Evolutionary conservation across 2,329 filamentous ascomycete genomes (phyloP).

Genomic region (Chaetomium globosum): DNA sequence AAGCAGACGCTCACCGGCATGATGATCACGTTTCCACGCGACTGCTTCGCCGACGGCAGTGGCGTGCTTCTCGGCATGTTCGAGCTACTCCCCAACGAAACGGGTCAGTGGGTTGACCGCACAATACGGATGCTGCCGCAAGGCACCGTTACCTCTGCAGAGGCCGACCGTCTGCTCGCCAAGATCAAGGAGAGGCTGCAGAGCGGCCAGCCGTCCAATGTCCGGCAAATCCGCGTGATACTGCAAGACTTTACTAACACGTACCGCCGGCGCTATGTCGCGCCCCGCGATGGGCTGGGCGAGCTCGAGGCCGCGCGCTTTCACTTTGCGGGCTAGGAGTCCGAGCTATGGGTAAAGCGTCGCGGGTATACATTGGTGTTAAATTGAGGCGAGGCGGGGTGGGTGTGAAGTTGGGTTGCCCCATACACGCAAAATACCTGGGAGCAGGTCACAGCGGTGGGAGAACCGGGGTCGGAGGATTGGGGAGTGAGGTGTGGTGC

Average conservation of each 20-base stretch:
- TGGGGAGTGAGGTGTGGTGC: neutral
- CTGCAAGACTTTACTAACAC: slow-evolving; percentile 96
- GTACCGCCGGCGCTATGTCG: slow-evolving; percentile 90
- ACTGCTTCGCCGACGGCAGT: slow-evolving; percentile 93
- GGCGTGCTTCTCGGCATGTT: slow-evolving; percentile 90
- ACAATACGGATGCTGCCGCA: slow-evolving; percentile 82
- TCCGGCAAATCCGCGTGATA: slow-evolving; percentile 78
- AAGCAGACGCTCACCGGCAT: slow-evolving; percentile 93
- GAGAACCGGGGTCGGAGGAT: neutral
- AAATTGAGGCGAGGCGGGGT: neutral
- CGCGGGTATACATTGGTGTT: neutral
- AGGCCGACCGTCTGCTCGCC: slow-evolving; percentile 77
- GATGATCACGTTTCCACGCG: slow-evolving; percentile 98
- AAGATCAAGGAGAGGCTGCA: slow-evolving; percentile 79
- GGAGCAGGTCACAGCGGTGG: neutral
- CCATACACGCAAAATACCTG: neutral
- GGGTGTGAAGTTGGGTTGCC: neutral
- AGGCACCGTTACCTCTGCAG: slow-evolving; percentile 76
- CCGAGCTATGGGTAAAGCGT: neutral
- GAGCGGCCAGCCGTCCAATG: slow-evolving; percentile 60
- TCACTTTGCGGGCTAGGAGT: slow-evolving; percentile 65
- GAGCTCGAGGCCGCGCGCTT: slow-evolving; percentile 85
- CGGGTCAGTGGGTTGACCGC: slow-evolving; percentile 77
- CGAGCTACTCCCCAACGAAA: slow-evolving; percentile 78
- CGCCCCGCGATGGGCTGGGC: slow-evolving; percentile 88